These are phyloP conservation scores for Spencermartinsiella ligniputridi DNA, from an alignment of 1,139 yeast genomes.

Conservation along the genomic window DNA sequence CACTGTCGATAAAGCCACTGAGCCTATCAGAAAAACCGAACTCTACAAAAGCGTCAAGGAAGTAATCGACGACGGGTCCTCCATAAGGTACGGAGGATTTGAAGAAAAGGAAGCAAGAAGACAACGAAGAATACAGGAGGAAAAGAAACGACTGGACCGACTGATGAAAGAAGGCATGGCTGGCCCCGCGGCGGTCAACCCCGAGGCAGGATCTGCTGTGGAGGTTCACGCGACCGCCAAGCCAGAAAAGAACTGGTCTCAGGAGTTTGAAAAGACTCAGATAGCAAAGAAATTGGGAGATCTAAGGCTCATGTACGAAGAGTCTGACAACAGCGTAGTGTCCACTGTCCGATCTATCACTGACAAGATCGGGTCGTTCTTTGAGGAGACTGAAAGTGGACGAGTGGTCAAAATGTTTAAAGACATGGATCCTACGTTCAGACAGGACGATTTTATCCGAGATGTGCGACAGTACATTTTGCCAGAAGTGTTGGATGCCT, in stretches of 20 bases:
- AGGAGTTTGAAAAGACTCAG: slow-evolving; percentile 59
- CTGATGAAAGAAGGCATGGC: slow-evolving; percentile 58
- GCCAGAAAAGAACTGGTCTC: slow-evolving; percentile 65
- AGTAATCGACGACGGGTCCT: slow-evolving; percentile 86
- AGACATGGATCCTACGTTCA: slow-evolving; percentile 86
- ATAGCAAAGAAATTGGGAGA: slow-evolving; percentile 63
- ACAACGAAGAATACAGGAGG: slow-evolving; percentile 49
- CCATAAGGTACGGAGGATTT: slow-evolving; percentile 89
- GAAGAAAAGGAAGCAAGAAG: slow-evolving; percentile 82
- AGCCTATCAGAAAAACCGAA: slow-evolving; percentile 89
- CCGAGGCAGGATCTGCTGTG: slow-evolving; percentile 80
- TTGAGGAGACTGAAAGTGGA: slow-evolving; percentile 95
- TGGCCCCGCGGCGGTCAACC: slow-evolving; percentile 64
- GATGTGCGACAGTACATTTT: slow-evolving; percentile 89
- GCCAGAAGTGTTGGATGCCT: slow-evolving; percentile 95
- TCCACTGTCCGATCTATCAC: slow-evolving; percentile 74
- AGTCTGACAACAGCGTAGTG: slow-evolving; percentile 88
- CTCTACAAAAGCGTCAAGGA: slow-evolving; percentile 85
- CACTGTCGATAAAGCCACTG: slow-evolving; percentile 71
- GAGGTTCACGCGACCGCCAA: slow-evolving; percentile 81
- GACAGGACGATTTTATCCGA: slow-evolving; percentile 70
- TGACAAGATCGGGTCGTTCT: slow-evolving; percentile 79
- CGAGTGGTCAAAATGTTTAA: slow-evolving; percentile 82
- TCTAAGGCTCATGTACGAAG: slow-evolving; percentile 69
- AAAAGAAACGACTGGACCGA: slow-evolving; percentile 40